A percentile compares a stretch with the other conserved stretches of the same genome.
Evolutionary conservation across 495 filamentous ascomycete species (phyloP).

Genomic region (Aspergillus coremiiformis): DNA sequence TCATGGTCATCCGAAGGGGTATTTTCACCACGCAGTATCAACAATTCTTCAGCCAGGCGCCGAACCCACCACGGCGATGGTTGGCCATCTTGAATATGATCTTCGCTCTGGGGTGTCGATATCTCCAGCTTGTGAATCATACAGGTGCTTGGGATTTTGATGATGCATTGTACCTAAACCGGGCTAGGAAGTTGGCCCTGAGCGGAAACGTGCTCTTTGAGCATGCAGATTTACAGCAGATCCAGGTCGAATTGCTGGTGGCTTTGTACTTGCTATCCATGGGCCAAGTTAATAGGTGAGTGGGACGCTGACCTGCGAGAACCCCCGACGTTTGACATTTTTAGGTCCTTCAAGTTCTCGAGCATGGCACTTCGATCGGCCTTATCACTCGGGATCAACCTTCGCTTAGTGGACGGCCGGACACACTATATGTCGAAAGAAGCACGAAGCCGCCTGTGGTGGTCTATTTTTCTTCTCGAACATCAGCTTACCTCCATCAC

Average conservation of each 20-base stretch:
- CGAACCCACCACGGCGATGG: constrained; percentile 38
- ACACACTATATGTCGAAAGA: constrained; percentile 48
- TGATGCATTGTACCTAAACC: constrained; percentile 49
- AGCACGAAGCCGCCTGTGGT: constrained; percentile 55
- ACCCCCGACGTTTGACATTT: background rate
- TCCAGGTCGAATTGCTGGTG: constrained; percentile 47
- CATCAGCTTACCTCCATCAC: constrained; percentile 51
- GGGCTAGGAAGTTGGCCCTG: constrained; percentile 49
- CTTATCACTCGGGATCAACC: constrained; percentile 52
- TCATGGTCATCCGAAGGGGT: constrained; percentile 45
- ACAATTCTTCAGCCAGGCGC: constrained; percentile 20
- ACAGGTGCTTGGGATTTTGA: constrained; percentile 31
- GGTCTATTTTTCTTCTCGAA: constrained; percentile 54
- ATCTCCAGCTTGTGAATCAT: constrained; percentile 38
- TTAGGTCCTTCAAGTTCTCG: constrained; percentile 52
- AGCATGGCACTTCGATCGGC: constrained; percentile 53
- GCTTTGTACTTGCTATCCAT: constrained; percentile 53
- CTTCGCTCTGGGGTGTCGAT: constrained; percentile 53
- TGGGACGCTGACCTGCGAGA: background rate
- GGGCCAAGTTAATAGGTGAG: constrained; percentile 55
- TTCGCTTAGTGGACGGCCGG: constrained; percentile 45
- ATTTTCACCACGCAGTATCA: constrained; percentile 38
- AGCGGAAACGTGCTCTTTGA: constrained; percentile 43
- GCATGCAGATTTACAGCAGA: constrained; percentile 52
- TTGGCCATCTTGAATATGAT: constrained; percentile 56